Percentiles rank a stretch among this genome's conserved stretches.
These are phyloP conservation scores for Wickerhamiella galacta DNA, from an alignment of 805 yeast genomes.

Conservation along the genomic window DNA sequence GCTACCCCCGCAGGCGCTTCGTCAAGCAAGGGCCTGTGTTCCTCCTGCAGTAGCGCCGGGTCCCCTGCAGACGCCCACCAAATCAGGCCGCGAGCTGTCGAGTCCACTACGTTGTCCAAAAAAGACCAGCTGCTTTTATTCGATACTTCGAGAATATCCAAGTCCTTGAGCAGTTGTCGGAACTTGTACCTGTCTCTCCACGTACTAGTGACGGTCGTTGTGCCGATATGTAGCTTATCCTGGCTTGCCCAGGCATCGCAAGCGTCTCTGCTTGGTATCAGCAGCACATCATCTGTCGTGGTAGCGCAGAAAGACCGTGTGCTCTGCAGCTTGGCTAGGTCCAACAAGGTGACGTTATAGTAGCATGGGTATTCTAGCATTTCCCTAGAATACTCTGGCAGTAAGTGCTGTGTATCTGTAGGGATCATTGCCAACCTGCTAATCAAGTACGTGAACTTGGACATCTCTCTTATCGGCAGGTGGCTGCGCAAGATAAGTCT, in stretches of 20 bases:
- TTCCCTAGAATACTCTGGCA: constrained; percentile 17
- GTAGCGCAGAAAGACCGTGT: constrained; percentile 35
- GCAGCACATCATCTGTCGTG: constrained; percentile 49
- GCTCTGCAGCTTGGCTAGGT: constrained; percentile 26
- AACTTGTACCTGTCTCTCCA: constrained; percentile 17
- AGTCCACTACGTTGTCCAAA: constrained; percentile 10
- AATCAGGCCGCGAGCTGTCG: constrained; percentile 32
- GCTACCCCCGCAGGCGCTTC: constrained; percentile 25
- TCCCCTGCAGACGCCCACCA: constrained; percentile 89
- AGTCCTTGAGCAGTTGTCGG: constrained; percentile 9
- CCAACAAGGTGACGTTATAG: constrained; percentile 49
- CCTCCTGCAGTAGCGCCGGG: constrained; percentile 23
- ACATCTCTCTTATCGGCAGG: constrained; percentile 10
- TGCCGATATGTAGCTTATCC: constrained; percentile 2
- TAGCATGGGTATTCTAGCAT: constrained; percentile 18
- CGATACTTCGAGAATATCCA: constrained; percentile 5
- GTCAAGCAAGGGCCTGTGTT: constrained; percentile 18
- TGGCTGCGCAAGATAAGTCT: constrained; percentile 29
- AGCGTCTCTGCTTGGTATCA: constrained; percentile 18
- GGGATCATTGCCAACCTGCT: constrained; percentile 51
- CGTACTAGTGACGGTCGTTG: constrained; percentile 11
- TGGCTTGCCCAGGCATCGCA: constrained; percentile 10
- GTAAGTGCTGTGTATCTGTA: constrained; percentile 28
- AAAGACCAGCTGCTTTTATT: constrained; percentile 4
- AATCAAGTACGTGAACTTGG: constrained; percentile 38